Evolutionary conservation across 75 land plant species (phyloP), one percentile per base, ranked within the genome.

Genomic region (Isoetes taiwanensis): DNA sequence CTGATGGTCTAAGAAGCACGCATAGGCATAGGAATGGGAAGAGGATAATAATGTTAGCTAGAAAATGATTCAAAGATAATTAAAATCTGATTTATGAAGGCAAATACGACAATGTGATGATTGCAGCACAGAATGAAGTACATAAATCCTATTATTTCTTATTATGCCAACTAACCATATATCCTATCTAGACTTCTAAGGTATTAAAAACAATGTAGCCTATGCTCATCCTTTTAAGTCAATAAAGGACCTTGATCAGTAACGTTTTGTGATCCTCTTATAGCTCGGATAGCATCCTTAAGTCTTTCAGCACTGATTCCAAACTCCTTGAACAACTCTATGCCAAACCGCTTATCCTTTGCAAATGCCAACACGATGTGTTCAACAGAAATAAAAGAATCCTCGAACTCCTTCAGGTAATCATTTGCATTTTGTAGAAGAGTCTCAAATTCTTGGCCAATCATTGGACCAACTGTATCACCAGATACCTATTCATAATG

Each of bases 171-270:
- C 12, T 11, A 26, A 20, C 37, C 24, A 2, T 26, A 20, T 25
- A 3, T 6, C 25, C 10, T 14, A 29, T 10, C 2, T 0, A 48
- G 25, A 20, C 16, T 39, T 20, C 17, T 1, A 48, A 24, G 37
- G 28, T 11, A 53, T 23, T 46, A 5, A 23, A 46, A 46, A 46
- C 50, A 46, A 4, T 5, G 10, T 46, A 1, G 28, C 63, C 20
- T 3, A 23, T 10, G 3, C 54, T 20, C 37, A 59, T n/a, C n/a
- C n/a, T n/a, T n/a, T n/a, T n/a, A n/a, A n/a, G n/a, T n/a, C n/a
- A n/a, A n/a, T n/a, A n/a, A n/a, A n/a, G n/a, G 63, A 86, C 91
- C 77, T 65, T 74, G 91, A 41, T 86, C 91, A 39, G 79, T 80
- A 8, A 86, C 91, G 43, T 72, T 70, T 42, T 86, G 83, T 58